Evolutionary conservation across 495 filamentous ascomycete genomes (phyloP), one percentile per base, ranked within the genome.

Genomic region (Penicillium pancosmium): DNA sequence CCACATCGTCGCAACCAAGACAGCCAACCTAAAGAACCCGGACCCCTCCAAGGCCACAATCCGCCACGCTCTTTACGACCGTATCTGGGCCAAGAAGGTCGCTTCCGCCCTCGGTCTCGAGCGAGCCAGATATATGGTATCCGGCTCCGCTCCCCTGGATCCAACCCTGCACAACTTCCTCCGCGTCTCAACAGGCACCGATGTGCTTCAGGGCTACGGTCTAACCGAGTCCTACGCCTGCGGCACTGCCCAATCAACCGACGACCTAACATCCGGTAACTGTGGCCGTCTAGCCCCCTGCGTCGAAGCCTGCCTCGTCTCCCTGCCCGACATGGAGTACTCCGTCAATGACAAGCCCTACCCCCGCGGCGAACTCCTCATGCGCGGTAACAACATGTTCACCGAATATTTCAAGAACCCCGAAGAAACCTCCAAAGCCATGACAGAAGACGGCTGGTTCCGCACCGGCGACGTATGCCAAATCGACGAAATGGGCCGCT

Each of bases 311-410:
- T 96, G 92, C 70, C 81, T 98, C 49, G 75, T 83, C 63, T 93
- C 93, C 60, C 88, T 97, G 25, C 92, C 95, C 10, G 94, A 98
- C 48, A 96, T 96, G 86, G 93, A 97, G 38, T 98, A 98, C 79
- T 84, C 88, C 2, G 83, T 87, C 54, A 89, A 91, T 18, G 94
- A 98, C 80, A 90, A 89, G 76, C 95, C 95, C n/a, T 79, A 91
- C 68, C 91, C 95, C 11, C 91, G 94, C 19, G 94, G 94, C 56
- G 94, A 98, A 77, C 80, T 98, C 41, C 78, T 97, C 19, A 73
- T 98, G 57, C 86, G 93, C 51, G 91, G 93, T 5, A 82, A 85
- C 49, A 85, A 84, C 49, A 73, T 92, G 51, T 97, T 98, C 81
- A 69, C 72, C 36, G 90, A 89, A 66, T 98, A 98, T 76, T 93